Conservation (phyloP, 2,329 filamentous ascomycete genomes). For the Coniochaeta sp. region DNA sequence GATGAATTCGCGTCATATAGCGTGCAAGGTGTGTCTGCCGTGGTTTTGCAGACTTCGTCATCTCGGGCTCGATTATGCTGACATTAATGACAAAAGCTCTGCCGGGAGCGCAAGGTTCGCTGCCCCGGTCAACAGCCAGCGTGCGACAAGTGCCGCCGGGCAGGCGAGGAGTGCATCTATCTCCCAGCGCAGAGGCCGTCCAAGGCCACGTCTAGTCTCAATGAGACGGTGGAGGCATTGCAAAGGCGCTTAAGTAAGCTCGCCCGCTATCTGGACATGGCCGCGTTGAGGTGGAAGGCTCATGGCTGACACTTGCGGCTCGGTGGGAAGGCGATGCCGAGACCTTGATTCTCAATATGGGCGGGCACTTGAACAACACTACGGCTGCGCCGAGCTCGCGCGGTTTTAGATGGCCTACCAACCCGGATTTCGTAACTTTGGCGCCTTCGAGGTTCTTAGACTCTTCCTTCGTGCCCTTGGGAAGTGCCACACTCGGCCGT, state of each 20-base stretch:
- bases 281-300: not conserved
- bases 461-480: not conserved
- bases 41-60: not conserved
- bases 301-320: not conserved
- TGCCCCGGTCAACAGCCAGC: not conserved
- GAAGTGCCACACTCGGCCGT: not conserved
- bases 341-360: not conserved
- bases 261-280: not conserved
- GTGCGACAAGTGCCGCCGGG: not conserved
- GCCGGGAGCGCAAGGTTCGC: not conserved
- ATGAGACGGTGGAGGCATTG: not conserved
- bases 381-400: not conserved
- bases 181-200: not conserved
- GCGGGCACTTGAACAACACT: not conserved
- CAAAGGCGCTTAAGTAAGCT: not conserved
- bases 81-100: not conserved
- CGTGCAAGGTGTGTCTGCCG: not conserved
- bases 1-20: not conserved
- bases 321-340: not conserved
- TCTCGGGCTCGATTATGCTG: not conserved
- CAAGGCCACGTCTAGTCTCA: not conserved
- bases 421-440: not conserved
- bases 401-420: not conserved
- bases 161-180: not conserved
- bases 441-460: not conserved